phyloP scores from a whole-genome alignment of 345 rosid species.

The Populus simonii region DNA sequence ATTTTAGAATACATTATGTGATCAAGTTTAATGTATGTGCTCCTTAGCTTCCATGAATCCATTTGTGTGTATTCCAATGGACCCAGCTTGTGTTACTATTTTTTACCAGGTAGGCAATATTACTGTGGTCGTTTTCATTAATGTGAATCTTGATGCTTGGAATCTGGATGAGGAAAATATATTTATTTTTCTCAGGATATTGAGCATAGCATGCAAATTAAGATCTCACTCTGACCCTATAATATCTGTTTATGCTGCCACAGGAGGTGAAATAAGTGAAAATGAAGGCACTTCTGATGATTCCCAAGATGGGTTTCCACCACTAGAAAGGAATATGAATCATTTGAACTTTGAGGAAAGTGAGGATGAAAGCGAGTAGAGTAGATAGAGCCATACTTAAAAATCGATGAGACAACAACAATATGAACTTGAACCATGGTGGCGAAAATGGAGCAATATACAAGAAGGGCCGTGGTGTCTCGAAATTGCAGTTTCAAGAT shows the following conservation, averaged over 20 bases:
- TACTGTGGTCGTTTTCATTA: background rate
- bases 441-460: background rate
- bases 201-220: background rate
- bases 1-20: background rate
- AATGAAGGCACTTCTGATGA: slow-evolving; percentile 46
- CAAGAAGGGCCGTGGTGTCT: background rate
- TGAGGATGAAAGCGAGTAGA: slow-evolving; percentile 36
- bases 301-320: slow-evolving; percentile 81
- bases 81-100: background rate
- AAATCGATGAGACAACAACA: background rate
- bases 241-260: slow-evolving; percentile 8
- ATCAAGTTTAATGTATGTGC: background rate
- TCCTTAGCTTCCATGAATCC: background rate
- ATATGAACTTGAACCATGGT: background rate
- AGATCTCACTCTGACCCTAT: background rate
- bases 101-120: background rate
- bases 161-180: background rate
- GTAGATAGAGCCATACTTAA: background rate
- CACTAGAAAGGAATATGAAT: slow-evolving; percentile 79
- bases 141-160: background rate
- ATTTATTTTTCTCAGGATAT: background rate
- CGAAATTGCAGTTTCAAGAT: background rate
- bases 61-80: background rate
- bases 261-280: slow-evolving; percentile 23
- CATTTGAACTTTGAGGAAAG: slow-evolving; percentile 56